Evolutionary conservation across 208 protist species (phyloP).

Genomic region (Crithidia acanthocephali): DNA sequence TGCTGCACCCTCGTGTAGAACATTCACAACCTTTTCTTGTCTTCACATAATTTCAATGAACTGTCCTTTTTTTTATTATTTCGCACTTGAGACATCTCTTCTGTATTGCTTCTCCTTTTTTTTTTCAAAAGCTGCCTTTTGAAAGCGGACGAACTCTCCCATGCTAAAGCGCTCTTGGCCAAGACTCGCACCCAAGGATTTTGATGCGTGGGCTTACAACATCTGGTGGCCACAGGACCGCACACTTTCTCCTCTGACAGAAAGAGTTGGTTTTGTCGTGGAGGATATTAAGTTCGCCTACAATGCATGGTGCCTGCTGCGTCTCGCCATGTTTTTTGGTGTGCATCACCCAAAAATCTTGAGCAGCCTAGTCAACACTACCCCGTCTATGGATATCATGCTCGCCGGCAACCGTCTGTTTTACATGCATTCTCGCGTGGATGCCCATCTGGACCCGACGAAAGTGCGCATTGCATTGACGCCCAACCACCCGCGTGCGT

Average conservation of each 20-base stretch:
- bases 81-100: too few species aligned
- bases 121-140: too few species aligned
- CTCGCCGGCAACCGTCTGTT: slow-evolving; percentile 72
- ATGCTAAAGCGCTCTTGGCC: not conserved
- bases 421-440: slow-evolving; percentile 62
- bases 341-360: slow-evolving; percentile 67
- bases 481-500: slow-evolving; percentile 54
- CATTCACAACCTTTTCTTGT: too few species aligned
- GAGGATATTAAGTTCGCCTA: slow-evolving; percentile 92
- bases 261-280: slow-evolving; percentile 50
- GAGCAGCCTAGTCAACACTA: slow-evolving; percentile 49
- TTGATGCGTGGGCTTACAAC: slow-evolving; percentile 84
- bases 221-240: slow-evolving; percentile 61
- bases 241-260: slow-evolving; percentile 36
- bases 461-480: slow-evolving; percentile 68
- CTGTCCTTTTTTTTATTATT: too few species aligned
- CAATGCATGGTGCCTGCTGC: slow-evolving; percentile 83
- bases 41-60: too few species aligned
- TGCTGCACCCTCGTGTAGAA: too few species aligned
- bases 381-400: slow-evolving; percentile 78
- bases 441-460: slow-evolving; percentile 14
- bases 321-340: slow-evolving; percentile 81
- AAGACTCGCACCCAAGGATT: slow-evolving; percentile 48
- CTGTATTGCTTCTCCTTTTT: too few species aligned
- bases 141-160: too few species aligned